phyloP scores from a whole-genome alignment of 2,329 filamentous ascomycete genomes.

The Graphilbum fragrans region DNA sequence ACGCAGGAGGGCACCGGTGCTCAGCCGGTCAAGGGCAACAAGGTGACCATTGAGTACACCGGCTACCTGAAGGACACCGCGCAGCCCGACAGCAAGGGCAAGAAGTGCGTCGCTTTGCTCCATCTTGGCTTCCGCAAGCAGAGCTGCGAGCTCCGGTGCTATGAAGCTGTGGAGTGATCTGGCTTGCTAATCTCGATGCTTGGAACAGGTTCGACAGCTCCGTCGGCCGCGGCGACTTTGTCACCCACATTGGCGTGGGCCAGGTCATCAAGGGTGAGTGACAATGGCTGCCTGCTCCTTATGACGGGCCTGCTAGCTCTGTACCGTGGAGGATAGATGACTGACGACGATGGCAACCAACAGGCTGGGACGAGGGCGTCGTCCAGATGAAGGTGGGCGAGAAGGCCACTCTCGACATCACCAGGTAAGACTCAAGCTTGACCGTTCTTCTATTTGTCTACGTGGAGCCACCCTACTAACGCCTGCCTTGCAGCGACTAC shows the following conservation, averaged over 20 bases:
- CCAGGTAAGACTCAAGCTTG: slow-evolving; percentile 39
- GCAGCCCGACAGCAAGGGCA: slow-evolving; percentile 53
- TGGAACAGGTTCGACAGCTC: slow-evolving; percentile 86
- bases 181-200: too few relatives aligned
- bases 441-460: neutral
- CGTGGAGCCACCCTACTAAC: neutral
- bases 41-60: slow-evolving; percentile 80
- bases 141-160: too few relatives aligned
- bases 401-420: slow-evolving; percentile 75
- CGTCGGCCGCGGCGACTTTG: slow-evolving; percentile 62
- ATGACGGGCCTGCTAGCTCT: neutral
- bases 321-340: neutral
- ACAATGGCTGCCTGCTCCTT: too few relatives aligned
- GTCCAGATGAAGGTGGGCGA: slow-evolving; percentile 79
- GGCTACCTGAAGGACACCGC: slow-evolving; percentile 66
- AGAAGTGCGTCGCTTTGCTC: slow-evolving; percentile 45
- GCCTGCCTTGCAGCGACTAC: slow-evolving; percentile 37
- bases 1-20: slow-evolving; percentile 49
- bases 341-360: slow-evolving; percentile 4
- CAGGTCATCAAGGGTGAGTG: slow-evolving; percentile 70
- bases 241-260: slow-evolving; percentile 67
- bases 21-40: slow-evolving; percentile 53
- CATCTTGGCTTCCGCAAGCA: slow-evolving; percentile 1
- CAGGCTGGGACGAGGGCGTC: slow-evolving; percentile 81
- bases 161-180: neutral